Evolutionary conservation across 768 basidiomycete genomes (phyloP).

Genomic region (Erythrobasidium yunnanense): DNA sequence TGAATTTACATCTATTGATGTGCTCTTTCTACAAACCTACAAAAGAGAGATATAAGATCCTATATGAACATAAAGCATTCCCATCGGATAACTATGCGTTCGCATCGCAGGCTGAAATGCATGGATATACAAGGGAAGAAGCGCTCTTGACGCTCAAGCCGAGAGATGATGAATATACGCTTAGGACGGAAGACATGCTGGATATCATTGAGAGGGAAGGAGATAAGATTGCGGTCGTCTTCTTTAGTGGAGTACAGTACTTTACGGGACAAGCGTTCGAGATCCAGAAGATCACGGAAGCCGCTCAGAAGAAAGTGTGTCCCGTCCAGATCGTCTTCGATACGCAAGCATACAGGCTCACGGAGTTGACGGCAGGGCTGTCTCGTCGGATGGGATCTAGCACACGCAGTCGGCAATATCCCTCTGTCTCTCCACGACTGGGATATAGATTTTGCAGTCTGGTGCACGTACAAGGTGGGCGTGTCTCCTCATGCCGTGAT

Average conservation of each 20-base stretch:
- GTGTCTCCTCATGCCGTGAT: conserved; percentile 36
- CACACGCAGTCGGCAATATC: conserved; percentile 90
- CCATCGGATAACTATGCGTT: conserved; percentile 99
- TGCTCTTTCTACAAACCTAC: conserved; percentile 82
- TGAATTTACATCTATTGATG: conserved; percentile 61
- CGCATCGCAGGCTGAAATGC: conserved; percentile 72
- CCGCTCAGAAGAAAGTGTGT: conserved; percentile 68
- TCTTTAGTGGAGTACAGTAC: conserved; percentile 90
- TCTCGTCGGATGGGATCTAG: conserved; percentile 90
- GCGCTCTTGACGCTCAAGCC: conserved; percentile 71
- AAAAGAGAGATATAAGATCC: conserved; percentile 70
- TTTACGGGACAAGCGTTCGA: conserved; percentile 95
- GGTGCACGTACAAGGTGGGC: conserved; percentile 74
- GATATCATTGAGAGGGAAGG: conserved; percentile 62
- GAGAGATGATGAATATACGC: conserved; percentile 66
- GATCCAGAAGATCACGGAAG: conserved; percentile 68
- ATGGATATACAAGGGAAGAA: conserved; percentile 61
- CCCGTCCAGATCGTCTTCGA: not conserved
- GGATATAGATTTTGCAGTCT: conserved; percentile 92
- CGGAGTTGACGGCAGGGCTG: conserved; percentile 55
- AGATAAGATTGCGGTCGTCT: conserved; percentile 61
- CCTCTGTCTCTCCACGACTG: conserved; percentile 79
- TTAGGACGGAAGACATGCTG: conserved; percentile 83
- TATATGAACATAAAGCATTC: conserved; percentile 88
- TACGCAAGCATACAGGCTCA: not conserved